Evolutionary conservation across 352 stramenopile genomes (phyloP), one percentile per base, ranked within the genome.

Genomic region (Pythium coloratum): DNA sequence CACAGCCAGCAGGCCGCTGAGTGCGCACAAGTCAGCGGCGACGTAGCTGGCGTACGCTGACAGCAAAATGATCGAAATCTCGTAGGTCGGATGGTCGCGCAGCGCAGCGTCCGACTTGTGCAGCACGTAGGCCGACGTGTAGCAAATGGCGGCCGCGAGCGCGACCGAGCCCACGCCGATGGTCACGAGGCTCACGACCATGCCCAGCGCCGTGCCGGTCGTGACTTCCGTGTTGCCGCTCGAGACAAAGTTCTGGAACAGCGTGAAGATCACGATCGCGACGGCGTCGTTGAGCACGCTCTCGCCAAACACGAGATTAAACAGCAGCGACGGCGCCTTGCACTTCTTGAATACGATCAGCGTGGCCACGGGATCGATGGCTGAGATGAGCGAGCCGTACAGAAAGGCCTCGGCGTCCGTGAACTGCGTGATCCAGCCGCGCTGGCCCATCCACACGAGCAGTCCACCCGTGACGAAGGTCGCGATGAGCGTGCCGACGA

Each of bases 251-350:
- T 72, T 42, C 49, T 84, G 72, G 57, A 85, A 86, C 5, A 88
- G 62, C 33, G 70, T 72, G 51, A 86, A 97, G 42, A 97, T 60
- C 9, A 95, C 88, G 32, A 97, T 89, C 3, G 78, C 77, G 2
- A 96, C 78, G 14, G 86, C 87, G 69, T 97, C 89, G 70, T 96
- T 97, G 26, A 97, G 70, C 32, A 92, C 86, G 38, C 72, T 88
- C 71, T 97, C 89, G 54, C 94, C 93, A 73, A 98, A 98, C 5
- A 98, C 83, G 34, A 98, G 75, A 62, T 98, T 98, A 65, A 98
- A 98, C 4, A 98, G 76, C 46, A 92, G 72, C 9, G 92, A 80
- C 18, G 84, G 83, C 6, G 80, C 83, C 33, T 78, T 60, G 46
- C 77, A 80, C 54, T 92, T 94, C 62, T 95, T 90, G 75, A 98